phyloP scores from a whole-genome alignment of 2,329 filamentous ascomycete genomes.

The Neodidymelliopsis sp. region DNA sequence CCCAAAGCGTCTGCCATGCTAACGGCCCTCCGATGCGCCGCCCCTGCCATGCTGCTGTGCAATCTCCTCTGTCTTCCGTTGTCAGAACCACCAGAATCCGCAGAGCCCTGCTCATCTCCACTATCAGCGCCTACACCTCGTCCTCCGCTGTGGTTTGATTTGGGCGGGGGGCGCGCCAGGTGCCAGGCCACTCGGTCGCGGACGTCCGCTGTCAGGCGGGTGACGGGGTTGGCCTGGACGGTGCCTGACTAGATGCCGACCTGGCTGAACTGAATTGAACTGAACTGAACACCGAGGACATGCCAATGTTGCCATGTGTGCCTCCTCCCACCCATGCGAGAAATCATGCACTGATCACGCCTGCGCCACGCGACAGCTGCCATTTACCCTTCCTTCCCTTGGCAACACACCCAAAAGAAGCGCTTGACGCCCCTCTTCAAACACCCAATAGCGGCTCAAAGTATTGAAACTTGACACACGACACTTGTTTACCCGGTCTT shows the following conservation, averaged over 20 bases:
- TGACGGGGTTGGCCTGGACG: background rate
- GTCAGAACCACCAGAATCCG: slow-evolving; percentile 14
- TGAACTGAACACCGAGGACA: no score
- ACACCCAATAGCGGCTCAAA: slow-evolving; percentile 15
- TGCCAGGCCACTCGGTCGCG: slow-evolving; percentile 5
- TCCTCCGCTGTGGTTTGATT: slow-evolving; percentile 8
- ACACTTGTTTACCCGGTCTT: slow-evolving; percentile 2
- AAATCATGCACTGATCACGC: slow-evolving; percentile 11
- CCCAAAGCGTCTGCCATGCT: slow-evolving; percentile 7
- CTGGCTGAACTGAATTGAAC: no score
- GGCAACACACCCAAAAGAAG: background rate
- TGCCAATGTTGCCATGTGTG: no score
- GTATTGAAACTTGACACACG: slow-evolving; percentile 15
- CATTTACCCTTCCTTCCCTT: no score
- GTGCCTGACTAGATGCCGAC: background rate
- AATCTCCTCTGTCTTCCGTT: slow-evolving; percentile 11
- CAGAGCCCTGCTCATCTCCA: slow-evolving; percentile 14
- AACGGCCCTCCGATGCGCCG: slow-evolving; percentile 16
- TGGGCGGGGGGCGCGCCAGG: background rate
- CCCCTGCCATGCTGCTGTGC: slow-evolving; percentile 6
- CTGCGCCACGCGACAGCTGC: slow-evolving; percentile 18
- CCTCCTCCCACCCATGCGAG: no score
- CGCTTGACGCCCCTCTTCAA: background rate
- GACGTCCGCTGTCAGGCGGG: slow-evolving; percentile 15
- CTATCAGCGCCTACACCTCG: slow-evolving; percentile 7